Evolutionary conservation across 139 green algal genomes (phyloP).

Genomic region (Chlorella vulgaris): DNA sequence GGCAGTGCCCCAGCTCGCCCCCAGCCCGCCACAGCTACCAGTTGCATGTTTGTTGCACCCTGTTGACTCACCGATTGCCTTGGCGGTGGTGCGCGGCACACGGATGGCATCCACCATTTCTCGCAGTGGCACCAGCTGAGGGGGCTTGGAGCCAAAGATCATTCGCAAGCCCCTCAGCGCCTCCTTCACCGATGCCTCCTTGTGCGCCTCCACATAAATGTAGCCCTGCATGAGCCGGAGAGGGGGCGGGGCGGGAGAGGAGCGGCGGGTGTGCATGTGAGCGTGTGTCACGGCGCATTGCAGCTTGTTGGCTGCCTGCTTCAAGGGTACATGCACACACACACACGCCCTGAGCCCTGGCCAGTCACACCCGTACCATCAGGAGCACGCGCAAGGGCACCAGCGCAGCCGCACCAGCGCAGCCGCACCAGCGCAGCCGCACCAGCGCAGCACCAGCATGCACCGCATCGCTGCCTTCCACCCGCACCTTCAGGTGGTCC

Average conservation of each 20-base stretch:
- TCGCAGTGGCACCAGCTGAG: constrained; percentile 79
- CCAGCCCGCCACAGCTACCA: too few relatives aligned
- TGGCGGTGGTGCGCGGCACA: constrained; percentile 35
- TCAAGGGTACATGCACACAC: too few relatives aligned
- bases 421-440: not conserved
- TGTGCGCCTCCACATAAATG: constrained; percentile 95
- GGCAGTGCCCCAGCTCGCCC: too few relatives aligned
- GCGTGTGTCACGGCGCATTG: too few relatives aligned
- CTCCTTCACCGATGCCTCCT: constrained; percentile 89
- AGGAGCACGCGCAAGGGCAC: too few relatives aligned
- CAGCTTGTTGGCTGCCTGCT: too few relatives aligned
- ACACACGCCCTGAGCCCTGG: too few relatives aligned
- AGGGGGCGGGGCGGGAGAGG: not conserved
- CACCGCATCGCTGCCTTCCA: not conserved
- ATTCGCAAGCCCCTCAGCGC: constrained; percentile 84
- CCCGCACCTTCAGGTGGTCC: constrained; percentile 89
- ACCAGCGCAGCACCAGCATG: not conserved
- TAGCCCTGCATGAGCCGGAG: constrained; percentile 66
- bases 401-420: too few relatives aligned
- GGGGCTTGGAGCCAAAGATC: constrained; percentile 74
- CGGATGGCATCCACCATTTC: constrained; percentile 94
- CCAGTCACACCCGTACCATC: too few relatives aligned
- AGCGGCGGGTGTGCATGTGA: not conserved
- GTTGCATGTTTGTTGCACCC: too few relatives aligned
- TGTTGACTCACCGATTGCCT: constrained; percentile 7